Conservation (phyloP, 805 yeast genomes). For the Wickerhamiella spandovensis region DNA sequence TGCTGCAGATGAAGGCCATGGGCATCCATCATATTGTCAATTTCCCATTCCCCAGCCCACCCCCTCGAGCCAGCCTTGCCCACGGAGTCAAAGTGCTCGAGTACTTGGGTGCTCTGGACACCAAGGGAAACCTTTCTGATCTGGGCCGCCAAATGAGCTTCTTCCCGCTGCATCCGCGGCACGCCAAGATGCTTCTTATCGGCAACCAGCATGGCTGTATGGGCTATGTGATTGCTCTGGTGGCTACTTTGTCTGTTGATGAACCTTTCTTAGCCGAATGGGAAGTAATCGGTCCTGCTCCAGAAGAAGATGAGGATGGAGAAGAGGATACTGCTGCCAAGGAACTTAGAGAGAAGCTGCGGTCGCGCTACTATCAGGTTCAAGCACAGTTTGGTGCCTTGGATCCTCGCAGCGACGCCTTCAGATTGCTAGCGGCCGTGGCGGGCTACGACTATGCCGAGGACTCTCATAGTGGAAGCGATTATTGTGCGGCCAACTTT, state of each 20-base stretch:
- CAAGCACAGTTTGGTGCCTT: conserved; percentile 48
- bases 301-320: conserved; percentile 3
- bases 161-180: conserved; percentile 90
- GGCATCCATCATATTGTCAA: conserved; percentile 82
- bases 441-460: conserved; percentile 68
- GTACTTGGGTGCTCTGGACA: conserved; percentile 64
- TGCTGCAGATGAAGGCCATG: conserved; percentile 90
- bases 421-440: conserved; percentile 62
- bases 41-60: conserved; percentile 95
- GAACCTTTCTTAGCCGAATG: conserved; percentile 72
- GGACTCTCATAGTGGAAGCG: conserved; percentile 24
- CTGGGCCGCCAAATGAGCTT: conserved; percentile 76
- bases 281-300: conserved; percentile 45
- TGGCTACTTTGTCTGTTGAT: conserved; percentile 85
- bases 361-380: conserved; percentile 39
- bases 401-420: conserved; percentile 63
- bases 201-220: conserved; percentile 80
- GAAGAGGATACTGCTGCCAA: conserved; percentile 21
- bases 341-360: conserved; percentile 24
- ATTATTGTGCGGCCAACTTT: conserved; percentile 48
- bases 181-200: conserved; percentile 74
- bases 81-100: conserved; percentile 57
- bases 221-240: conserved; percentile 81
- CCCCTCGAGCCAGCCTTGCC: conserved; percentile 44
- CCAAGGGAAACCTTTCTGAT: conserved; percentile 46